These are phyloP conservation scores for Alternaria infectoria DNA, from an alignment of 2,329 filamentous ascomycete species.

Conservation along the genomic window DNA sequence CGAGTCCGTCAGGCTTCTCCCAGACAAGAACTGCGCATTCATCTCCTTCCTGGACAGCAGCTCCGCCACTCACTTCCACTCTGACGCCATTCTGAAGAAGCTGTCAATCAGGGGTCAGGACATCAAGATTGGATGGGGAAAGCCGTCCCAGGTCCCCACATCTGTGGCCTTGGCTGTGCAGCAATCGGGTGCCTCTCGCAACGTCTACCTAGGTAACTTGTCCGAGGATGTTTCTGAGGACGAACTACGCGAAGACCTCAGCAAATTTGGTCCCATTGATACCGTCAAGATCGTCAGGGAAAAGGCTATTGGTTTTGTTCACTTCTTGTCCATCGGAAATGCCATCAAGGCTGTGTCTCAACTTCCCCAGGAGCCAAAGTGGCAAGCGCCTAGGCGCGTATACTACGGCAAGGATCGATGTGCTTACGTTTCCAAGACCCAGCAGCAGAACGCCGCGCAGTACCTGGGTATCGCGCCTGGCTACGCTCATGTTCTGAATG, in stretches of 20 bases:
- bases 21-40: conserved; percentile 99
- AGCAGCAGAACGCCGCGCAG: conserved; percentile 98
- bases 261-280: conserved; percentile 95
- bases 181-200: conserved; percentile 94
- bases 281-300: conserved; percentile 97
- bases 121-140: conserved; percentile 99
- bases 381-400: conserved; percentile 92
- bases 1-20: conserved; percentile 94
- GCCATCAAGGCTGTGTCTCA: conserved; percentile 98
- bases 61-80: conserved; percentile 98
- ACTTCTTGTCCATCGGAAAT: conserved; percentile 96
- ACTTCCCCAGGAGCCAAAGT: conserved; percentile 93
- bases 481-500: conserved; percentile 94
- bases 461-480: conserved; percentile 96
- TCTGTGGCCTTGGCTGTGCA: conserved; percentile 97
- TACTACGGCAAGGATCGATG: conserved; percentile 99
- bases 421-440: conserved; percentile 98
- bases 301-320: conserved; percentile 97
- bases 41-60: conserved; percentile 98
- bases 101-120: conserved; percentile 98
- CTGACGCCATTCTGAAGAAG: conserved; percentile 99
- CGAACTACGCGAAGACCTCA: conserved; percentile 90
- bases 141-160: conserved; percentile 96
- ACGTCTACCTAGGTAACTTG: conserved; percentile 94
- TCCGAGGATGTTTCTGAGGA: conserved; percentile 90